phyloP scores from a whole-genome alignment of 352 stramenopile genomes.

The Globisporangium nagaii region DNA sequence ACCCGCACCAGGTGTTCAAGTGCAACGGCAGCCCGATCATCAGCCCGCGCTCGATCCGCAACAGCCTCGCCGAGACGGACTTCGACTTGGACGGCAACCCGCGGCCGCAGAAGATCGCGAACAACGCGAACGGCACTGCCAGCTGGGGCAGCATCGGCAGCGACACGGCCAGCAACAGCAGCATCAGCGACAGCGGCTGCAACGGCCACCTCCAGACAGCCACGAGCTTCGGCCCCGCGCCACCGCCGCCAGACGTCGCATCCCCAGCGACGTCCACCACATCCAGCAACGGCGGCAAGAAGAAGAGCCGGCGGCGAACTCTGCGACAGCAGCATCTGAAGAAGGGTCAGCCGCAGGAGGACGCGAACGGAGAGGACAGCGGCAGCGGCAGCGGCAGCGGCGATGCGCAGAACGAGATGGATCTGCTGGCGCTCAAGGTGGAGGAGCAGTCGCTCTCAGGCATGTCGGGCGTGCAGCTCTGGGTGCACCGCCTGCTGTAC shows the following conservation, averaged over 20 bases:
- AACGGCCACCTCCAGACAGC: too few species aligned
- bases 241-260: not conserved
- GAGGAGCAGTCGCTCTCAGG: constrained; percentile 45
- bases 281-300: not conserved
- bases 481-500: constrained; percentile 59
- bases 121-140: not conserved
- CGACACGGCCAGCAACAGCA: not conserved
- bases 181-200: too few species aligned
- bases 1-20: constrained; percentile 50
- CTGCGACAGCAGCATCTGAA: constrained; percentile 1
- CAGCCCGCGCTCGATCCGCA: constrained; percentile 62
- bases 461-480: constrained; percentile 60
- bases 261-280: constrained; percentile 4
- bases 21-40: constrained; percentile 56
- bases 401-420: constrained; percentile 16
- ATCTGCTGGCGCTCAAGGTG: constrained; percentile 21
- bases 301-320: constrained; percentile 4
- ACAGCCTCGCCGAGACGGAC: constrained; percentile 52
- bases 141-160: not conserved
- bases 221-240: not conserved
- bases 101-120: constrained; percentile 20
- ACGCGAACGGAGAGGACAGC: constrained; percentile 19
- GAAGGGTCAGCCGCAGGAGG: not conserved
- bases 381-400: constrained; percentile 4
- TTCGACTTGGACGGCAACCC: constrained; percentile 41